Conservation (phyloP, 495 filamentous ascomycete genomes). For the Xylaria curta region DNA sequence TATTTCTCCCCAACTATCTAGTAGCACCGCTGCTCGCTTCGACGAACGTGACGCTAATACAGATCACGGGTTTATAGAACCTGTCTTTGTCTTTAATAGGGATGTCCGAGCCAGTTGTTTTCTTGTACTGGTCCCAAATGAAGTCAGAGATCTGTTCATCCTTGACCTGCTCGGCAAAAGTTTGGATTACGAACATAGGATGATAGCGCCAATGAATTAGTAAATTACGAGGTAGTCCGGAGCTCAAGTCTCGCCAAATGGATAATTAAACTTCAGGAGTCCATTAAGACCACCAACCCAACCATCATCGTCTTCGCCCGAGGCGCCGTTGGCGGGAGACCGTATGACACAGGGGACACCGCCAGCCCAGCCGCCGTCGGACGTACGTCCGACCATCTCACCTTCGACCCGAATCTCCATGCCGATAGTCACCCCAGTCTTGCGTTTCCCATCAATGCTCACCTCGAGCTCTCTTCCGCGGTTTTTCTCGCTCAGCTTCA, state of each 20-base stretch:
- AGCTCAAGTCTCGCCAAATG: slow-evolving; percentile 73
- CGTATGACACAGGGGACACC: slow-evolving; percentile 76
- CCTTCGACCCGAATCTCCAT: slow-evolving; percentile 91
- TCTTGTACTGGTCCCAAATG: slow-evolving; percentile 69
- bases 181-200: not conserved
- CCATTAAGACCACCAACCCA: slow-evolving; percentile 98
- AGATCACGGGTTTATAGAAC: slow-evolving; percentile 11
- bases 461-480: slow-evolving; percentile 84
- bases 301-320: slow-evolving; percentile 75
- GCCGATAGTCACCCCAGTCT: slow-evolving; percentile 73
- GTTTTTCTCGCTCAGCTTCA: slow-evolving; percentile 82
- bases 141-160: slow-evolving; percentile 70
- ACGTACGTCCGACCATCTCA: slow-evolving; percentile 68
- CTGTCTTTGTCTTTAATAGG: slow-evolving; percentile 67
- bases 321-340: slow-evolving; percentile 45
- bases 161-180: slow-evolving; percentile 69
- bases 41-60: no score
- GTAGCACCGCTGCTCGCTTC: not conserved
- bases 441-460: slow-evolving; percentile 83
- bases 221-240: not conserved
- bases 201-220: not conserved
- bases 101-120: slow-evolving; percentile 63
- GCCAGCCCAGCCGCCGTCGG: slow-evolving; percentile 60
- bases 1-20: not conserved
- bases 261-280: slow-evolving; percentile 95